Evolutionary conservation across 2,329 filamentous ascomycete species (phyloP).

Genomic region (Aspergillus sp.): DNA sequence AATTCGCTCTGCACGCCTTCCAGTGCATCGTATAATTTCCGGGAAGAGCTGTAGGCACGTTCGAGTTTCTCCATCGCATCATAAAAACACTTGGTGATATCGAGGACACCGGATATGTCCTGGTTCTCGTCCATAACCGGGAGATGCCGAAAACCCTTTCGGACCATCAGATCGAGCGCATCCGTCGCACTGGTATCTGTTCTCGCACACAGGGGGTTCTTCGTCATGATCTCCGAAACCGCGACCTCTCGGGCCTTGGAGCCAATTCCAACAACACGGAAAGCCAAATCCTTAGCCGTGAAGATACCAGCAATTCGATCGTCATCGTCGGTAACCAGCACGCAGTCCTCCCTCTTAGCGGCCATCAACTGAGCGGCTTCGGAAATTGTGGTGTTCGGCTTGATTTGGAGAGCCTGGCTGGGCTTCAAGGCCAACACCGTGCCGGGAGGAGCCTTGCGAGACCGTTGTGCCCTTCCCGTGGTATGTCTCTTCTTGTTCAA

Average conservation of each 20-base stretch:
- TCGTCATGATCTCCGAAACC: constrained; percentile 99
- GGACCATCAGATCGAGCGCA: constrained; percentile 93
- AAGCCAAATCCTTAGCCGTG: constrained; percentile 96
- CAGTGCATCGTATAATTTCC: constrained; percentile 92
- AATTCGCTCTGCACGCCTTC: constrained; percentile 97
- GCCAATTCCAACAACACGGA: constrained; percentile 87
- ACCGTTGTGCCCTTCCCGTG: constrained; percentile 69
- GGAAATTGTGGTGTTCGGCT: constrained; percentile 84
- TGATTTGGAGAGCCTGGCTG: constrained; percentile 94
- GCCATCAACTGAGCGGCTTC: constrained; percentile 98
- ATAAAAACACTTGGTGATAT: constrained; percentile 99
- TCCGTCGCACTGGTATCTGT: constrained; percentile 98
- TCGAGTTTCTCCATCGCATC: constrained; percentile 99
- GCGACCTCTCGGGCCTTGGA: constrained; percentile 83
- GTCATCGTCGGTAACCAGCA: constrained; percentile 94
- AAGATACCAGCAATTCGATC: constrained; percentile 98
- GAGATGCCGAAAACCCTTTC: constrained; percentile 94
- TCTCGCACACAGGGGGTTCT: constrained; percentile 94
- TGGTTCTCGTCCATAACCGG: constrained; percentile 99
- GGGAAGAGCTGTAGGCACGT: constrained; percentile 93
- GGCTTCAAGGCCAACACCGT: constrained; percentile 94
- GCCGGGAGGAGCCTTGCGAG: constrained; percentile 88
- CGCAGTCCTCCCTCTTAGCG: constrained; percentile 95
- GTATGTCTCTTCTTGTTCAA: constrained; percentile 94
- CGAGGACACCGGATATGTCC: constrained; percentile 93